Evolutionary conservation across 1,139 yeast species (phyloP), one percentile per base, ranked within the genome.

Genomic region (Lodderomyces pseudojiufengensis): DNA sequence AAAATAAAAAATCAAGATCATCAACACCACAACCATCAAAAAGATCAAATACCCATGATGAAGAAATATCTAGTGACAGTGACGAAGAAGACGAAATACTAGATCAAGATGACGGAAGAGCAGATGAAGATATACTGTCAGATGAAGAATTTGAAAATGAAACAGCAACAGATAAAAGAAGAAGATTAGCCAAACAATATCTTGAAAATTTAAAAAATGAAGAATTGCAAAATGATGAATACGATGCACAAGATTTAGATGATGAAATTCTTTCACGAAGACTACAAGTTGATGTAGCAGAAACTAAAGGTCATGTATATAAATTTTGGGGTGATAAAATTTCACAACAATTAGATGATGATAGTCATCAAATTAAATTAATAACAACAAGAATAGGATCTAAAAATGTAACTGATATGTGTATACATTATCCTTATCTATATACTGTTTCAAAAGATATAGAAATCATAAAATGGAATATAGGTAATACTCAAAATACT

Each of bases 231-330:
- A 63, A 57, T 31, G 76, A 73, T 22, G 88, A 83, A 29, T 87
- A 87, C 50, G 95, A 87, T 65, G 97, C 97, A n/a, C 78, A 80
- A 48, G 96, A 90, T 50, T 64, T 92, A 50, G 98, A 92, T 58
- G 76, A 83, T 41, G 97, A 92, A 49, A 83, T 84, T 46, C 73
- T 92, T 38, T 76, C 90, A 4, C 71, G 84, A 32, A 73, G 98
- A 52, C 71, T 92, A 48, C 86, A 80, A 53, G 78, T 78, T 43
- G 98, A 92, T 54, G 95, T 86, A 32, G 95, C 95, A 1, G 96
- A 87, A 56, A 79, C 78, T 40, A 83, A 83, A 52, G 97, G 97
- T 25, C 77, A 78, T 47, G 76, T 88, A 14, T 90, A 83, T 57
- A 78, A 86, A 52, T 78, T 76, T 49, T 59, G 79, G 44, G 85